These are phyloP conservation scores for Sideroxylon spinosum DNA, from an alignment of 179 eudicot genomes.

Conservation along the genomic window DNA sequence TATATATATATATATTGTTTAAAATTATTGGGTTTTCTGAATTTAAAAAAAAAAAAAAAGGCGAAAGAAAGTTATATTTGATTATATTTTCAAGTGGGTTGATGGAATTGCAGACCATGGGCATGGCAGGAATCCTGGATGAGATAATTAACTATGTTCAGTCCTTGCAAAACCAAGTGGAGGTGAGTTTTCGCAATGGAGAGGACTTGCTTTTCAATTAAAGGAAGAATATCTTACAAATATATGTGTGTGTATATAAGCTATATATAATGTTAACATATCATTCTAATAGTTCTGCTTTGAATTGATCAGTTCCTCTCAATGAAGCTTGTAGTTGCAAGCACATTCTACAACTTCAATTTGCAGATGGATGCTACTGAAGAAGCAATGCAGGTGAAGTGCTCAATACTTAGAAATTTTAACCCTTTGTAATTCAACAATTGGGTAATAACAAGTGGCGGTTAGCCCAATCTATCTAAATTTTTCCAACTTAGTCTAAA, in stretches of 20 bases:
- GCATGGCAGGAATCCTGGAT: slow-evolving; percentile 95
- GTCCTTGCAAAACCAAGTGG: slow-evolving; percentile 90
- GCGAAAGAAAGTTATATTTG: not conserved
- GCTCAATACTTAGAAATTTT: not conserved
- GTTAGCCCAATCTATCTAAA: too few relatives aligned
- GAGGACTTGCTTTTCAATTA: too few relatives aligned
- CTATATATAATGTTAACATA: not conserved
- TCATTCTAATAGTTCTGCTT: not conserved
- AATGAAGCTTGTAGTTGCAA: slow-evolving; percentile 90
- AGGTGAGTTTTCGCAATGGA: slow-evolving; percentile 42
- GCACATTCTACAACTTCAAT: slow-evolving; percentile 64
- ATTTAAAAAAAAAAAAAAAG: not conserved
- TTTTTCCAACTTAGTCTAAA: too few relatives aligned
- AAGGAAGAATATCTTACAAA: too few relatives aligned
- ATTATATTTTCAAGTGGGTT: slow-evolving; percentile 6
- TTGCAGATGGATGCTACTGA: slow-evolving; percentile 46
- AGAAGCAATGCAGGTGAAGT: slow-evolving; percentile 50
- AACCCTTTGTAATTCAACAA: too few relatives aligned
- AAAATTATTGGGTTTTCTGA: too few relatives aligned
- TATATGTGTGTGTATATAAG: too few relatives aligned
- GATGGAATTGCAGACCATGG: slow-evolving; percentile 64
- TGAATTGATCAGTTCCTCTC: slow-evolving; percentile 63
- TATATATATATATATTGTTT: too few relatives aligned
- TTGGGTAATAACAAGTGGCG: too few relatives aligned
- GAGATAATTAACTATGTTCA: slow-evolving; percentile 88